These are phyloP conservation scores for Lipomyces sp. DNA, from an alignment of 805 yeast species.

Conservation along the genomic window DNA sequence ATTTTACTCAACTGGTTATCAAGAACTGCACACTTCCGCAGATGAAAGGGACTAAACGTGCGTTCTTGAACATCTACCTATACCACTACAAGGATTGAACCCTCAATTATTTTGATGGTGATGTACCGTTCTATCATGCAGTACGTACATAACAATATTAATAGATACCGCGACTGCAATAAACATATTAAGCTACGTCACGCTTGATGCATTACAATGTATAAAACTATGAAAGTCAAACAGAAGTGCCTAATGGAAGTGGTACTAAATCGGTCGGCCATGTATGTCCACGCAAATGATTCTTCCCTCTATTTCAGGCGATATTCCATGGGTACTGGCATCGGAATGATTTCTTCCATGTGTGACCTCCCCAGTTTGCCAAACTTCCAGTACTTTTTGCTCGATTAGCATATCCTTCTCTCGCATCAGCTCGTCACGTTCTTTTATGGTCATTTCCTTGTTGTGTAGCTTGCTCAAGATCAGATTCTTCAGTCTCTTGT, in stretches of 20 bases:
- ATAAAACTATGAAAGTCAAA: background rate
- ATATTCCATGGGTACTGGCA: conserved; percentile 11
- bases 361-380: conserved; percentile 16
- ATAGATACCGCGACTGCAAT: background rate
- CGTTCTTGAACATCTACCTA: too few species aligned
- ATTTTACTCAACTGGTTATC: too few species aligned
- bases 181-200: background rate
- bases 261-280: conserved; percentile 9
- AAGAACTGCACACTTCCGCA: too few species aligned
- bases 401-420: conserved; percentile 24
- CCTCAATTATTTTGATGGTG: background rate
- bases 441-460: background rate
- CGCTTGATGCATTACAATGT: background rate
- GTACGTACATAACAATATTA: background rate
- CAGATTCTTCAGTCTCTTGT: background rate
- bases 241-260: background rate
- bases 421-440: conserved; percentile 11
- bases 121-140: background rate
- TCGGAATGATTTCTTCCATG: background rate
- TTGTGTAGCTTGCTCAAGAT: background rate
- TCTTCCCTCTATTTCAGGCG: conserved; percentile 30
- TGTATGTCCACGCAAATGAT: conserved; percentile 14
- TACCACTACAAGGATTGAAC: too few species aligned
- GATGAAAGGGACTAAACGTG: too few species aligned
- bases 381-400: conserved; percentile 16